Conservation (phyloP, 1,284 basidiomycete genomes). For the Pseudozyma flocculosa region DNA sequence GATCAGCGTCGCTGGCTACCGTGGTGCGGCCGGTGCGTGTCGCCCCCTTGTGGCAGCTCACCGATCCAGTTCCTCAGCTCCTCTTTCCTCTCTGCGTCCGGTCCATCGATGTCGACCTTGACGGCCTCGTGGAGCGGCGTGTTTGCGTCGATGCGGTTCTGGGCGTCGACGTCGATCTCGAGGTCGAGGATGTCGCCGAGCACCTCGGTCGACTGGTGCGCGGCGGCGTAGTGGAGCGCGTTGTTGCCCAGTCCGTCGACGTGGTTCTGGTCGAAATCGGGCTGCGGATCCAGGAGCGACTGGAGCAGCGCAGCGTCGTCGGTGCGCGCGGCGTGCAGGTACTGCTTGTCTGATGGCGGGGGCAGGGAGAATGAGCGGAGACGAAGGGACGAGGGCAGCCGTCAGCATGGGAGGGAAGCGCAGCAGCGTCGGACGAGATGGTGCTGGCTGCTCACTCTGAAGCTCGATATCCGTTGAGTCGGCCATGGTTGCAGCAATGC, state of each 20-base stretch:
- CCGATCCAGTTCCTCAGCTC: constrained; percentile 65
- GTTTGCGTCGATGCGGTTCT: constrained; percentile 71
- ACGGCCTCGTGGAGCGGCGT: constrained; percentile 83
- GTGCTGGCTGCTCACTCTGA: no score
- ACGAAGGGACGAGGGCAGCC: neutral
- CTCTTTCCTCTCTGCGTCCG: constrained; percentile 61
- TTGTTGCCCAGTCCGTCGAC: constrained; percentile 52
- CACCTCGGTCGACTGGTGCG: constrained; percentile 36
- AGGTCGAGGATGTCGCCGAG: constrained; percentile 50
- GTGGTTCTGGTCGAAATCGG: constrained; percentile 44
- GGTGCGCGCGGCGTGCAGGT: constrained; percentile 45
- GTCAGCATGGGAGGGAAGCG: neutral
- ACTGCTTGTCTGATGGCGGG: constrained; percentile 35
- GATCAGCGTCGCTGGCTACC: no score
- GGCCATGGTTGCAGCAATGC: no score
- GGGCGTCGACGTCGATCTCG: constrained; percentile 76
- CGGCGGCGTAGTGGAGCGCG: constrained; percentile 52
- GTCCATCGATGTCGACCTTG: constrained; percentile 57
- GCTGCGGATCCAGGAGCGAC: constrained; percentile 31
- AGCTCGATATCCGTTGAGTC: no score
- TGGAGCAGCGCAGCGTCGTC: constrained; percentile 47
- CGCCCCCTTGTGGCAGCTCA: no score
- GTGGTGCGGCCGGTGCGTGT: no score
- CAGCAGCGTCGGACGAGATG: no score
- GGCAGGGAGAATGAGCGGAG: neutral